Conservation (phyloP, 768 basidiomycete genomes). For the Russula brevipes region DNA sequence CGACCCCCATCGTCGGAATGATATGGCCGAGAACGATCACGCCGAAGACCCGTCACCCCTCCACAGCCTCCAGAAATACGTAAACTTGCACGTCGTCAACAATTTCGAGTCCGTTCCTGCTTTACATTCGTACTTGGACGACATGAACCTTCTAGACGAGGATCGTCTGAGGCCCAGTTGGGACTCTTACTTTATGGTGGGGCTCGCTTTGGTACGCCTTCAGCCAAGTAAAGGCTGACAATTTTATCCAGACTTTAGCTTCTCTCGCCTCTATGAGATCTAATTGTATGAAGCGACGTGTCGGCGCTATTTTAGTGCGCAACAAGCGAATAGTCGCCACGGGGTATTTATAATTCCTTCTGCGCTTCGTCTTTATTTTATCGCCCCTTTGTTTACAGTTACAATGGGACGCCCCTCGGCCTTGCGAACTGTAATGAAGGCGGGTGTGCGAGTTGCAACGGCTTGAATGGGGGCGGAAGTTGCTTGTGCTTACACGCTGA, state of each 20-base stretch:
- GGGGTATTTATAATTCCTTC: constrained; percentile 46
- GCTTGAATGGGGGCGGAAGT: constrained; percentile 51
- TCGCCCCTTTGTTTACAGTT: constrained; percentile 41
- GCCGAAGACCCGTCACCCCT: constrained; percentile 19
- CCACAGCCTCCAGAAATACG: constrained; percentile 40
- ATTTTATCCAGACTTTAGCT: constrained; percentile 63
- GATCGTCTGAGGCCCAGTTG: constrained; percentile 82
- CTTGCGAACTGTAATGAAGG: constrained; percentile 87
- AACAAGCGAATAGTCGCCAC: constrained; percentile 75
- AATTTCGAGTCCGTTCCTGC: constrained; percentile 49
- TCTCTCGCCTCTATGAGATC: constrained; percentile 84
- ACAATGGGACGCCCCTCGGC: constrained; percentile 94
- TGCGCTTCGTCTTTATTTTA: not conserved
- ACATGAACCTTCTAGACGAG: constrained; percentile 60
- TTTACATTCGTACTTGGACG: constrained; percentile 60
- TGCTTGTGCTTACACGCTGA: constrained; percentile 97
- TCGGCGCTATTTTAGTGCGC: constrained; percentile 89
- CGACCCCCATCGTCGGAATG: not conserved
- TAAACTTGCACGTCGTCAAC: constrained; percentile 60
- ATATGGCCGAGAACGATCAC: not conserved
- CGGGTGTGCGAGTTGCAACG: constrained; percentile 80
- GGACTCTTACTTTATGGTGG: constrained; percentile 97
- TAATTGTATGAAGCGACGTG: constrained; percentile 96
- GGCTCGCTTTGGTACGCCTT: constrained; percentile 22
- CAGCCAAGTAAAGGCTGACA: constrained; percentile 1